Conservation (phyloP, 768 basidiomycete genomes). For the Trametes villosa region DNA sequence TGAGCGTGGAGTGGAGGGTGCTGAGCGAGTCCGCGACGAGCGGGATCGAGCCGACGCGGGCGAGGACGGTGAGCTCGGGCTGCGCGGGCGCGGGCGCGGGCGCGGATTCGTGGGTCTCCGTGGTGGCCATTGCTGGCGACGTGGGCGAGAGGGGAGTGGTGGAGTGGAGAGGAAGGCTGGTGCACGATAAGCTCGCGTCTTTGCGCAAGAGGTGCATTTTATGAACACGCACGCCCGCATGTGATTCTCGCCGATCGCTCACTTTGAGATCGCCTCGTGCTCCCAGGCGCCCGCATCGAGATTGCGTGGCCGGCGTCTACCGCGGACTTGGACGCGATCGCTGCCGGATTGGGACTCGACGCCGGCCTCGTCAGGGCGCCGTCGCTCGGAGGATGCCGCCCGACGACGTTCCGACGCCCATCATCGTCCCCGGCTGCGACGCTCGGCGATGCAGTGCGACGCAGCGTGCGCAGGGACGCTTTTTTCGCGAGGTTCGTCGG, state of each 20-base stretch:
- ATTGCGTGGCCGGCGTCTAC: neutral
- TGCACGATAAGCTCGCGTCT: slow-evolving; percentile 15
- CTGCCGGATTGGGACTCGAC: no score
- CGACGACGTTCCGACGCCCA: slow-evolving; percentile 3
- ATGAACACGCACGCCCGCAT: slow-evolving; percentile 14
- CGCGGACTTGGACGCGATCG: no score
- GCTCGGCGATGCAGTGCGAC: neutral
- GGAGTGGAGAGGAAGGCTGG: slow-evolving; percentile 1
- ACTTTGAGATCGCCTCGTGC: slow-evolving; percentile 12
- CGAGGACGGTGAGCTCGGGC: slow-evolving; percentile 65
- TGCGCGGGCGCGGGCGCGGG: slow-evolving; percentile 30
- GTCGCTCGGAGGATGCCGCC: neutral
- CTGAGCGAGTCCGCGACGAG: slow-evolving; percentile 66
- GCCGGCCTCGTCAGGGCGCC: neutral
- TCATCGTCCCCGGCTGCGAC: neutral
- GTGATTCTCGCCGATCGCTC: slow-evolving; percentile 18
- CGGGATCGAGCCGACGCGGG: slow-evolving; percentile 74
- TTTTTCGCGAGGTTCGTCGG: neutral
- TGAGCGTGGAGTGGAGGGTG: slow-evolving; percentile 62
- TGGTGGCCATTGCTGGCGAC: slow-evolving; percentile 42
- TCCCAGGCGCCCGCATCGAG: slow-evolving; percentile 1
- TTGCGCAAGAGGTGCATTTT: slow-evolving; percentile 6
- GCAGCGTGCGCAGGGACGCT: neutral
- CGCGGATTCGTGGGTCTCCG: slow-evolving; percentile 36
- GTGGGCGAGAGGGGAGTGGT: neutral